Conservation (phyloP, 2,329 filamentous ascomycete species). For the Aspergillus arachidicola region DNA sequence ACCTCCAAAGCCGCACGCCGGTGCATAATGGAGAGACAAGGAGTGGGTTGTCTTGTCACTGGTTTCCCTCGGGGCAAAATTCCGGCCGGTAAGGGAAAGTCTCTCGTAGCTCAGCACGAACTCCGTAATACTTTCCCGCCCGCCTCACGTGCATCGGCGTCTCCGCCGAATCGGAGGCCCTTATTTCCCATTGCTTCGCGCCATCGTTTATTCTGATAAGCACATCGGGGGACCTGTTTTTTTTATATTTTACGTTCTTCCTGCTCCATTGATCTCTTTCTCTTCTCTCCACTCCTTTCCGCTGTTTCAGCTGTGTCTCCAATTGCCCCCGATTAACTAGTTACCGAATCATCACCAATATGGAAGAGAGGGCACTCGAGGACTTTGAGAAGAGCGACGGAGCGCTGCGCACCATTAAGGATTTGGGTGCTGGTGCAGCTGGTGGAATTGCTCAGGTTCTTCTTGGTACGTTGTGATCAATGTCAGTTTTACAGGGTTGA, state of each 20-base stretch:
- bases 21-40: slow-evolving; percentile 33
- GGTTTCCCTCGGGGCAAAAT: slow-evolving; percentile 22
- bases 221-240: slow-evolving; percentile 7
- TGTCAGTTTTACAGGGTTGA: background rate
- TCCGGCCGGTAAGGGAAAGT: slow-evolving; percentile 10
- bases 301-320: slow-evolving; percentile 4
- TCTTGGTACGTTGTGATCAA: slow-evolving; percentile 68
- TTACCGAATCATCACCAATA: slow-evolving; percentile 8
- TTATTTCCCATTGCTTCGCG: slow-evolving; percentile 17
- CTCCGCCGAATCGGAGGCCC: slow-evolving; percentile 33
- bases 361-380: slow-evolving; percentile 41
- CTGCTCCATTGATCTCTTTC: background rate
- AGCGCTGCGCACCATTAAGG: slow-evolving; percentile 72
- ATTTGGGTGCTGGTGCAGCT: slow-evolving; percentile 85
- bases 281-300: background rate
- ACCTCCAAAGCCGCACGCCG: slow-evolving; percentile 38
- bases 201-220: slow-evolving; percentile 23
- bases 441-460: slow-evolving; percentile 94
- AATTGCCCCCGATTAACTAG: background rate
- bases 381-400: slow-evolving; percentile 41
- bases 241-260: background rate
- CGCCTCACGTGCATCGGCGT: slow-evolving; percentile 36
- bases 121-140: slow-evolving; percentile 22
- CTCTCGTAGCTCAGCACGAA: slow-evolving; percentile 1
- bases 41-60: slow-evolving; percentile 15